phyloP scores from a whole-genome alignment of 2,329 filamentous ascomycete species.

The Diaporthe capsici region DNA sequence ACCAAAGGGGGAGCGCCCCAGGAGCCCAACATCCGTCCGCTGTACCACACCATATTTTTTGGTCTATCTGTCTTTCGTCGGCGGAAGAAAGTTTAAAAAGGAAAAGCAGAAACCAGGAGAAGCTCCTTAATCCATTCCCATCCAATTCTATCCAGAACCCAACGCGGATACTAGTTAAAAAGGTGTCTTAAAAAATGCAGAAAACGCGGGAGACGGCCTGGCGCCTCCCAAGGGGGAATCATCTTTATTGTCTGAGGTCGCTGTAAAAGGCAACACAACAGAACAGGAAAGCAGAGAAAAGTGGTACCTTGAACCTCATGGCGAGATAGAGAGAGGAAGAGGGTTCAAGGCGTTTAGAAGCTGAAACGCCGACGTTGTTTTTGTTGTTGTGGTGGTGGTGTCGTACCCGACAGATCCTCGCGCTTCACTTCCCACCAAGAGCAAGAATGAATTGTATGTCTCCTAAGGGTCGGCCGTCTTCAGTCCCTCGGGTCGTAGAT shows the following conservation, averaged over 20 bases:
- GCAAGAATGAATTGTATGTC: constrained; percentile 41
- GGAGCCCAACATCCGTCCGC: constrained; percentile 6
- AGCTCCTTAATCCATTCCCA: constrained; percentile 8
- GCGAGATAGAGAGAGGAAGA: not conserved
- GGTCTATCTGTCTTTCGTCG: constrained; percentile 35
- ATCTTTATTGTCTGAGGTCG: constrained; percentile 28
- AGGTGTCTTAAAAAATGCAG: constrained; percentile 2
- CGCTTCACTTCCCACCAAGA: constrained; percentile 38
- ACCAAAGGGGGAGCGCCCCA: not conserved
- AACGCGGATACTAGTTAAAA: constrained; percentile 4
- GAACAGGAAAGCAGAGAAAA: constrained; percentile 27
- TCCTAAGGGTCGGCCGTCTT: constrained; percentile 41
- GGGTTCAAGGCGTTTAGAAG: constrained; percentile 28
- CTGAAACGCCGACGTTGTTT: constrained; percentile 33
- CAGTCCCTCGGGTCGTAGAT: constrained; percentile 69
- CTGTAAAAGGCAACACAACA: constrained; percentile 9
- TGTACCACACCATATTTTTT: constrained; percentile 32
- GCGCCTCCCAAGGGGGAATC: constrained; percentile 40
- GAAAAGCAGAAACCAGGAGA: not conserved
- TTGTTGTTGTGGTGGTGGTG: constrained; percentile 16
- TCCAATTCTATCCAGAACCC: constrained; percentile 31
- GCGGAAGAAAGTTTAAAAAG: constrained; percentile 17
- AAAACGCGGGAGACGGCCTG: constrained; percentile 35
- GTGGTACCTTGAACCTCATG: not conserved
- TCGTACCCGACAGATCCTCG: constrained; percentile 26